phyloP scores from a whole-genome alignment of 1,284 basidiomycete genomes.

The Exsudoporus floridanus region DNA sequence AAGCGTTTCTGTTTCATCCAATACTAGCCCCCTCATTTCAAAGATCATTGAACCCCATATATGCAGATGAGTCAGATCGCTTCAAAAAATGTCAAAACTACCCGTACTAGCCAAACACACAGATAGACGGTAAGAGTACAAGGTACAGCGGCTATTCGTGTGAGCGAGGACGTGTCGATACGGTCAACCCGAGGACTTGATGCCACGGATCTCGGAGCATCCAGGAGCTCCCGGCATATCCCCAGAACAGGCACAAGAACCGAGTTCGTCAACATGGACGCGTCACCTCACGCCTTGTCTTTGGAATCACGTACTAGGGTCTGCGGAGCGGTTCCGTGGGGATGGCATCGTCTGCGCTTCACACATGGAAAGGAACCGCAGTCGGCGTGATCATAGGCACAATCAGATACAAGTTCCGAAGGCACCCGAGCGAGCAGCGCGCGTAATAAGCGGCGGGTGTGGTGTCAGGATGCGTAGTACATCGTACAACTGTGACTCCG shows the following conservation, averaged over 20 bases:
- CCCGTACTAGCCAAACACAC: neutral
- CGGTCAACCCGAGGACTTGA: constrained; percentile 3
- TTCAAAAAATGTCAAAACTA: neutral
- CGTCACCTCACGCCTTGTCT: neutral
- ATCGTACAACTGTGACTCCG: constrained; percentile 10
- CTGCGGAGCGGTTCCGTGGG: neutral
- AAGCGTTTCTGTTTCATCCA: neutral
- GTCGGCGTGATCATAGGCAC: constrained; percentile 10
- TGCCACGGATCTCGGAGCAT: neutral
- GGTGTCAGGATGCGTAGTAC: neutral
- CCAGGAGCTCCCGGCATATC: neutral
- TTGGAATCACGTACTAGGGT: constrained; percentile 10
- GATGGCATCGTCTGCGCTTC: constrained; percentile 6
- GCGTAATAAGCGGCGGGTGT: constrained; percentile 5
- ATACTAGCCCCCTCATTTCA: neutral
- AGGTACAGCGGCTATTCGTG: constrained; percentile 9
- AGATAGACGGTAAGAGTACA: constrained; percentile 16
- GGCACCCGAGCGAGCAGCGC: constrained; percentile 15
- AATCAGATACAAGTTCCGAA: constrained; percentile 17
- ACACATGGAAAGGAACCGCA: constrained; percentile 6
- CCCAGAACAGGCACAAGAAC: constrained; percentile 1
- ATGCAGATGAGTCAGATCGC: neutral
- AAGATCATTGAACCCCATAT: neutral
- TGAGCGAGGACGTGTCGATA: constrained; percentile 1
- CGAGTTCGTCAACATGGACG: constrained; percentile 2